Evolutionary conservation across 805 yeast genomes (phyloP), one percentile per base, ranked within the genome.

Genomic region (Clavispora santaluciae): DNA sequence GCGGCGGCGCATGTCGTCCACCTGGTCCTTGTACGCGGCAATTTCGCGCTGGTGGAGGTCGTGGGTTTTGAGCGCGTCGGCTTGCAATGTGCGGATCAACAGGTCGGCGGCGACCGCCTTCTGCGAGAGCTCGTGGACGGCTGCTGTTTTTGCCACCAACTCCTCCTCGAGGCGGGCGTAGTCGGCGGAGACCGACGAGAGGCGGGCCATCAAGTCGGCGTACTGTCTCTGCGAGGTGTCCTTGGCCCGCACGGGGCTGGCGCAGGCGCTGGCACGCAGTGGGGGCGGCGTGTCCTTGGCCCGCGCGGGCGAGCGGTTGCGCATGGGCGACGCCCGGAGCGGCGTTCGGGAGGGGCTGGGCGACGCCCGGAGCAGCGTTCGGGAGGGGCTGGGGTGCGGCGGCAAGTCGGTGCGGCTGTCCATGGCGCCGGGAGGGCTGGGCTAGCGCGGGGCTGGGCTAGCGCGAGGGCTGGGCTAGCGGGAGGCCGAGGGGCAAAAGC

Each of bases 101-200:
- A 53, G 48, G 40, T 69, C 73, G 26, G 54, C 55, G 34, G 48
- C 52, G 21, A 45, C 29, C 5, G 61, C 38, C 38, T 57, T 60
- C 20, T 51, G 57, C 3, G 48, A 36, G 36, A 60, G 67, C 22
- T 64, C 66, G 15, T 54, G 49, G 15, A 63, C 50, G n/a, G 51
- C 43, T 20, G 39, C 38, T 9, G 44, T 46, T 44, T 64, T 66
- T 13, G 42, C 37, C 12, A 44, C 30, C 20, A 68, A 43, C 33
- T 66, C 72, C 17, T 50, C 47, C 42, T 68, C 67, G 12, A 66
- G 51, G 29, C 60, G 65, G 21, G 48, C 44, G 36, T 54, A 54
- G 22, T 68, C 72, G 13, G 45, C 39, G 6, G 55, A 37, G 22
- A 61, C 30, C 22, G 50, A 42, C 25, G 58, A 56, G 39, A 59